Evolutionary conservation across 1,284 basidiomycete genomes (phyloP).

Genomic region (Trichosporon faecale): DNA sequence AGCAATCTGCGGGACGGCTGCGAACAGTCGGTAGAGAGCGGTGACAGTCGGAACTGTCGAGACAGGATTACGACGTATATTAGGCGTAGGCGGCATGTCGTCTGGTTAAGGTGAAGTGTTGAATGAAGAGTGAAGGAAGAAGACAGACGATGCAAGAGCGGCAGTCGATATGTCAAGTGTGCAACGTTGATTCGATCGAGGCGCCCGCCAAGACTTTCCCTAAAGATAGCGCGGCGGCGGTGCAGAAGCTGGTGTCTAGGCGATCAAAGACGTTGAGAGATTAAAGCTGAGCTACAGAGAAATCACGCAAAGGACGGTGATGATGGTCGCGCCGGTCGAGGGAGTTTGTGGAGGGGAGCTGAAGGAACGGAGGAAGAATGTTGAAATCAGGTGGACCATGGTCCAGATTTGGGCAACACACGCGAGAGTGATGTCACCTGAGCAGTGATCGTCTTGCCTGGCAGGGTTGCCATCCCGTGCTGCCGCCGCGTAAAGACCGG

Average conservation of each 20-base stretch:
- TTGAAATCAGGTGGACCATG: not conserved
- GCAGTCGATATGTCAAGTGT: not conserved
- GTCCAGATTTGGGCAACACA: not conserved
- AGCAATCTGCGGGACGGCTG: slow-evolving; percentile 28
- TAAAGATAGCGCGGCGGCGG: not conserved
- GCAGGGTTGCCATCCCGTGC: not conserved
- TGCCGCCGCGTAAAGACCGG: not conserved
- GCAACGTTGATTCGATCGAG: not conserved
- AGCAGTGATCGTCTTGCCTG: not conserved
- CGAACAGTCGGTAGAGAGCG: slow-evolving; percentile 41
- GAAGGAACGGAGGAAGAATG: not conserved
- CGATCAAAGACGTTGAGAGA: not conserved
- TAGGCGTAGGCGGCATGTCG: not conserved
- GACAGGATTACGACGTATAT: not conserved
- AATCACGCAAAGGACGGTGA: not conserved
- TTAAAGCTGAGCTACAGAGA: not conserved
- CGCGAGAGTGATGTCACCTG: slow-evolving; percentile 3
- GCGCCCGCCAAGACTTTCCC: slow-evolving; percentile 7
- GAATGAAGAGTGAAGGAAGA: not conserved
- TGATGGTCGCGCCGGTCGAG: not conserved
- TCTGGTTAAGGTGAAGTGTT: not conserved
- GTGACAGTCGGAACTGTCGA: slow-evolving; percentile 35
- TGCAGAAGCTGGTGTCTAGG: not conserved
- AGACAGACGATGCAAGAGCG: not conserved
- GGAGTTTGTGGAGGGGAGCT: not conserved